phyloP scores from a whole-genome alignment of 208 protist species.

The Trypanosoma caninum region DNA sequence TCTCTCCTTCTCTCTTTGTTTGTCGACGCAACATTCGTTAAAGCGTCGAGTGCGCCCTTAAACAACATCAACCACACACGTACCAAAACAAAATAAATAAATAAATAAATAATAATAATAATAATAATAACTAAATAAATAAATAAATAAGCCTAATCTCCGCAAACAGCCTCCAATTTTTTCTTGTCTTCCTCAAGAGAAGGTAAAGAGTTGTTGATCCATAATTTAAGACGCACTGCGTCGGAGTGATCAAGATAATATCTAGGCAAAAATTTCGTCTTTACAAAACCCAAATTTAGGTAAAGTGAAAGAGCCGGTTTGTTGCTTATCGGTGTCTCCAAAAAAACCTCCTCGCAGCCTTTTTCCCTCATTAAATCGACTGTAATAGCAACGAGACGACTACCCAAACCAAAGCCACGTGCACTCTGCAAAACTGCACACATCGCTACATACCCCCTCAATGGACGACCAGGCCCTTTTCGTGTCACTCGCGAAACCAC shows the following conservation, averaged over 20 bases:
- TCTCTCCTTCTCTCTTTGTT: too few relatives aligned
- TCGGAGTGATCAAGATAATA: slow-evolving; percentile 95
- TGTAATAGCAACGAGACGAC: slow-evolving; percentile 83
- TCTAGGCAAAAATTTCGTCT: slow-evolving; percentile 75
- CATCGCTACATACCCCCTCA: slow-evolving; percentile 98
- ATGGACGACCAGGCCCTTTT: slow-evolving; percentile 50
- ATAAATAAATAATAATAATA: neutral
- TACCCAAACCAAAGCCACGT: slow-evolving; percentile 90
- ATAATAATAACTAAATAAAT: too few relatives aligned
- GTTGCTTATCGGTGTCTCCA: slow-evolving; percentile 95
- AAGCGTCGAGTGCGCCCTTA: too few relatives aligned
- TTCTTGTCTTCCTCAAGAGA: neutral
- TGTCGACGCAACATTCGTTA: too few relatives aligned
- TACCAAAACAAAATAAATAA: slow-evolving; percentile 3
- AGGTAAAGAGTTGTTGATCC: slow-evolving; percentile 62
- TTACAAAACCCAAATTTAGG: slow-evolving; percentile 95
- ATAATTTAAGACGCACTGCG: slow-evolving; percentile 94
- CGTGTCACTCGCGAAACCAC: slow-evolving; percentile 87
- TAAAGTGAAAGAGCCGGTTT: slow-evolving; percentile 92
- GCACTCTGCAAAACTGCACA: slow-evolving; percentile 93
- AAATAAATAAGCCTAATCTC: too few relatives aligned
- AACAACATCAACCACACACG: neutral
- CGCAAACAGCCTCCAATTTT: neutral
- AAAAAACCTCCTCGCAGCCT: slow-evolving; percentile 90
- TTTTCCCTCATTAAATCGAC: slow-evolving; percentile 93